phyloP scores from a whole-genome alignment of 2,329 filamentous ascomycete species.

The Botrytis pseudocinerea region DNA sequence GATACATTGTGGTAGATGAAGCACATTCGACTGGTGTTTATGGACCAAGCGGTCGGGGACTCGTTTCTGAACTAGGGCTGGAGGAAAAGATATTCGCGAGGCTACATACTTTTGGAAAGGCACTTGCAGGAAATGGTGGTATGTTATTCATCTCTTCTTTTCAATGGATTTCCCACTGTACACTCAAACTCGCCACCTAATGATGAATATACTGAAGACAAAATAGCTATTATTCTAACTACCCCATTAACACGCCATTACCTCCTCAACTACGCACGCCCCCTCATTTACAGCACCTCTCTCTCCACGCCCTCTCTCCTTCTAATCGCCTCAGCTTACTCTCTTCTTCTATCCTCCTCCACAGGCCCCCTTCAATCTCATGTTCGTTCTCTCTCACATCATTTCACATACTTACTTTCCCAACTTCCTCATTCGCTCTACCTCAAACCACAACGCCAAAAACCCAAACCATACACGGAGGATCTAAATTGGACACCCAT shows the following conservation, averaged over 20 bases:
- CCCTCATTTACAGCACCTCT: conserved; percentile 47
- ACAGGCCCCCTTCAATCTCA: conserved; percentile 42
- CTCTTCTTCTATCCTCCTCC: conserved; percentile 53
- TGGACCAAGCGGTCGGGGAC: conserved; percentile 50
- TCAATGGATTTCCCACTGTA: background rate
- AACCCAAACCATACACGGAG: conserved; percentile 42
- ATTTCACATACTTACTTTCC: conserved; percentile 42
- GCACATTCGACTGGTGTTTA: conserved; percentile 55
- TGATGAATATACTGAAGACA: conserved; percentile 32
- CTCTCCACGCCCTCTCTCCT: conserved; percentile 46
- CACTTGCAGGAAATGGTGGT: conserved; percentile 46
- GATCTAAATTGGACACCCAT: conserved; percentile 55
- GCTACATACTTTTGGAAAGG: conserved; percentile 57
- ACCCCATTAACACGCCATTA: conserved; percentile 30
- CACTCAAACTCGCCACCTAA: background rate
- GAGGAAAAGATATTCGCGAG: conserved; percentile 51
- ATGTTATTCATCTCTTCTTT: conserved; percentile 33
- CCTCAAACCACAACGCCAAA: conserved; percentile 35
- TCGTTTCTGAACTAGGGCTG: conserved; percentile 52
- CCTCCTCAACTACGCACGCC: conserved; percentile 39
- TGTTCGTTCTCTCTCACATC: background rate
- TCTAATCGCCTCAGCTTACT: conserved; percentile 44
- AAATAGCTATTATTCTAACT: conserved; percentile 42
- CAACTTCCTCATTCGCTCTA: conserved; percentile 41
- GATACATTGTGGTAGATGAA: conserved; percentile 56